phyloP scores from a whole-genome alignment of 257 asterid species.

The Solanum gracilifrons region DNA sequence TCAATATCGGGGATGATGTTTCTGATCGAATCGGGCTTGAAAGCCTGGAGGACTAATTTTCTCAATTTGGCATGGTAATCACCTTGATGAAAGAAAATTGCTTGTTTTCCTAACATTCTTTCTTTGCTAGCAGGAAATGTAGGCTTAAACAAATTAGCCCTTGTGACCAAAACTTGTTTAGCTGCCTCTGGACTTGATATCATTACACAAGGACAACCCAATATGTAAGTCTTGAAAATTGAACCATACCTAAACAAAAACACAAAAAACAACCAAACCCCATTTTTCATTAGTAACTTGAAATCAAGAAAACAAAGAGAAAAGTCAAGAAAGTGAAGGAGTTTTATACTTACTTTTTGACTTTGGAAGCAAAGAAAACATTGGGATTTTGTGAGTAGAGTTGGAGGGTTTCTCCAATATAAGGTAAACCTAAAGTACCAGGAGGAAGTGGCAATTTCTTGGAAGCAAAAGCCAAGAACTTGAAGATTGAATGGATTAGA shows the following conservation, averaged over 20 bases:
- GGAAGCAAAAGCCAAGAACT: conserved; percentile 13
- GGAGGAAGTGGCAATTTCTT: conserved; percentile 36
- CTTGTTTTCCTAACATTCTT: conserved; percentile 35
- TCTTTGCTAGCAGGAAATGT: conserved; percentile 38
- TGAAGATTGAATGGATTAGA: conserved; percentile 15
- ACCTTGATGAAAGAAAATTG: conserved; percentile 34
- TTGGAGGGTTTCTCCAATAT: conserved; percentile 28
- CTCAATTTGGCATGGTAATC: conserved; percentile 28
- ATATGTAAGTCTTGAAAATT: conserved; percentile 35
- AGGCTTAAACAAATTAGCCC: conserved; percentile 29
- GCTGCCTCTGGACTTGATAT: conserved; percentile 34
- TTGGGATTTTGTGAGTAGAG: conserved; percentile 33
- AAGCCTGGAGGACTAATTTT: conserved; percentile 22
- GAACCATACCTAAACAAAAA: conserved; percentile 19
- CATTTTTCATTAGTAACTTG: neutral
- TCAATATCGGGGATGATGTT: conserved; percentile 12
- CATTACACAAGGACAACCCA: conserved; percentile 40
- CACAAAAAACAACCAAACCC: neutral
- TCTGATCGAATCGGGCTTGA: conserved; percentile 24
- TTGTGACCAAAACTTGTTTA: conserved; percentile 23
- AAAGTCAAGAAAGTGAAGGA: neutral
- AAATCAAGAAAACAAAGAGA: neutral
- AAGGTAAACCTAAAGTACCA: conserved; percentile 36
- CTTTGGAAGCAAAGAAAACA: conserved; percentile 24
- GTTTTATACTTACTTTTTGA: conserved; percentile 15